Evolutionary conservation across 805 yeast species (phyloP).

Genomic region (Danielia oregonensis): DNA sequence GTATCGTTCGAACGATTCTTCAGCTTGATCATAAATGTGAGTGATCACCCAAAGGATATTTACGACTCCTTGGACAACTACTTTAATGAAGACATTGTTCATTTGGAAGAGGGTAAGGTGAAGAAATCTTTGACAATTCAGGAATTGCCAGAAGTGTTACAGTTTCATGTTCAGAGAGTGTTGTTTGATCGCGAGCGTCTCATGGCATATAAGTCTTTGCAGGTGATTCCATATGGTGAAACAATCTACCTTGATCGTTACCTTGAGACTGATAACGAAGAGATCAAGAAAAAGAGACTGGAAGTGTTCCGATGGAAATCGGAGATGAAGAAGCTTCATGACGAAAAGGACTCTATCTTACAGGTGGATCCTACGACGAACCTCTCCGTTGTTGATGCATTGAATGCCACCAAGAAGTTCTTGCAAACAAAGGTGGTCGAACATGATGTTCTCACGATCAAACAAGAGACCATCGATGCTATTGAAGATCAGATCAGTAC

Average conservation of each 20-base stretch:
- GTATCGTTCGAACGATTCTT: constrained; percentile 65
- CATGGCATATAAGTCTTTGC: constrained; percentile 76
- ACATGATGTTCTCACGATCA: constrained; percentile 33
- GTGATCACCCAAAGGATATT: constrained; percentile 82
- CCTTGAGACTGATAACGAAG: constrained; percentile 61
- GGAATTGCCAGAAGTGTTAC: constrained; percentile 75
- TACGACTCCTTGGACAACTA: constrained; percentile 88
- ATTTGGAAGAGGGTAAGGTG: constrained; percentile 68
- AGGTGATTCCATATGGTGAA: constrained; percentile 78
- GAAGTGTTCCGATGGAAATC: constrained; percentile 63
- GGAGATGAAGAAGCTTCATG: constrained; percentile 43
- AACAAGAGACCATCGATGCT: constrained; percentile 44
- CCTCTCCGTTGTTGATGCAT: constrained; percentile 34
- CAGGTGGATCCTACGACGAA: constrained; percentile 36
- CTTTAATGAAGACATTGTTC: constrained; percentile 70
- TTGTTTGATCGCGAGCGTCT: constrained; percentile 74
- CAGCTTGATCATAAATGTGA: constrained; percentile 78
- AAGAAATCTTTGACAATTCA: constrained; percentile 69
- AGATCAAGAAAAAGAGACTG: constrained; percentile 47
- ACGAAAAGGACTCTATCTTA: constrained; percentile 40
- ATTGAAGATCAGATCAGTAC: constrained; percentile 44
- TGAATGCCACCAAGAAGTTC: constrained; percentile 56
- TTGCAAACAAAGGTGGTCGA: constrained; percentile 40
- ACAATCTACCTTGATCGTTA: constrained; percentile 84
- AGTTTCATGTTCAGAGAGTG: constrained; percentile 91